phyloP scores from a whole-genome alignment of 2,329 filamentous ascomycete genomes.

The Fusarium domesticum region DNA sequence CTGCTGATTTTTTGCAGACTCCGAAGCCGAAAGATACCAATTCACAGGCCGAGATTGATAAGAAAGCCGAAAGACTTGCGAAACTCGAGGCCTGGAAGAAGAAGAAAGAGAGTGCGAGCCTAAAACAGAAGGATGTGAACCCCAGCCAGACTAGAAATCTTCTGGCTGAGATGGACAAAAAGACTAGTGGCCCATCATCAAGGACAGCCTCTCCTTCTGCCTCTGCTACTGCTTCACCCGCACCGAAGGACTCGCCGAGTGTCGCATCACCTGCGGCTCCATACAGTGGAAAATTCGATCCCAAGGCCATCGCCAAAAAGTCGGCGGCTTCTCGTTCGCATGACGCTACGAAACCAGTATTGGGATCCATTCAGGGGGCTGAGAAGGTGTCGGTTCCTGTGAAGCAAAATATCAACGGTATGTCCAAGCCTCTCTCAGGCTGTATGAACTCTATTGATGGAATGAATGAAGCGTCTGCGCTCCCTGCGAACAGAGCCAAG shows the following conservation, averaged over 20 bases:
- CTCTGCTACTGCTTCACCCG: constrained; percentile 50
- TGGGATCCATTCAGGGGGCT: constrained; percentile 46
- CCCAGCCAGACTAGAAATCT: constrained; percentile 64
- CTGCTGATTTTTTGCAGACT: constrained; percentile 42
- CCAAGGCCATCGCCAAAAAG: constrained; percentile 82
- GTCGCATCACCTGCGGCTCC: constrained; percentile 52
- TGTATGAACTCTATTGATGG: constrained; percentile 24
- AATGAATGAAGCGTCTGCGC: constrained; percentile 44
- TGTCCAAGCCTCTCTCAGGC: constrained; percentile 14
- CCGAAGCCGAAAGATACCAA: constrained; percentile 48
- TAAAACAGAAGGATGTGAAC: constrained; percentile 67
- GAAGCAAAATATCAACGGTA: constrained; percentile 38
- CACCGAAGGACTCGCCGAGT: constrained; percentile 41
- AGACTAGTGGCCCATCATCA: constrained; percentile 49
- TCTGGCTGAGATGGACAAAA: constrained; percentile 71
- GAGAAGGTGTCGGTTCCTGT: constrained; percentile 33
- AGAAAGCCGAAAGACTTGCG: constrained; percentile 73
- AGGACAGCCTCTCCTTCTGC: constrained; percentile 49
- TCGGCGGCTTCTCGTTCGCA: constrained; percentile 59
- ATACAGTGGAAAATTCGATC: constrained; percentile 79
- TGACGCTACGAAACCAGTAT: constrained; percentile 46
- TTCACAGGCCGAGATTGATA: constrained; percentile 65
- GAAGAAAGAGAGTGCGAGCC: constrained; percentile 74
- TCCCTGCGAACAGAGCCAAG: constrained; percentile 68
- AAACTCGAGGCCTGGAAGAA: constrained; percentile 91